Percentiles rank a stretch among this genome's conserved stretches.
Conservation (phyloP, 1,139 yeast genomes). For the Kazachstania sp. region DNA sequence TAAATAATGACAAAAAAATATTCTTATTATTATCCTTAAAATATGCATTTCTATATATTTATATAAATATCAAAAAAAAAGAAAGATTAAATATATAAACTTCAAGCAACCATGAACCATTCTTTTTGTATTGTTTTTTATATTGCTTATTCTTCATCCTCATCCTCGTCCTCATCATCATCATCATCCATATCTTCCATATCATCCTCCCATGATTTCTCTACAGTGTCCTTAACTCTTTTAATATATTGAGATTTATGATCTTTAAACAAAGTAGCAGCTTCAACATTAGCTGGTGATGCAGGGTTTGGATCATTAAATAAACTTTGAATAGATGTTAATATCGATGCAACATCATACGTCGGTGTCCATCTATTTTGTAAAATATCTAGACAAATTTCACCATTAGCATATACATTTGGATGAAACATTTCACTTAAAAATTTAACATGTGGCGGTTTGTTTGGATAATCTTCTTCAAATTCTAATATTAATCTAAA, state of each 20-base stretch:
- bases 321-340: conserved; percentile 75
- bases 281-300: conserved; percentile 97
- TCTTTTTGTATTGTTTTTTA: no score
- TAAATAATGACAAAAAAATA: no score
- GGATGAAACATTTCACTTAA: conserved; percentile 96
- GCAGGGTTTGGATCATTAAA: conserved; percentile 93
- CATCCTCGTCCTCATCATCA: conserved; percentile 47
- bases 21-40: no score
- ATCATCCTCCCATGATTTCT: conserved; percentile 79
- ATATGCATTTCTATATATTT: no score
- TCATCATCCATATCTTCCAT: conserved; percentile 63
- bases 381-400: conserved; percentile 86
- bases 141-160: conserved; percentile 10
- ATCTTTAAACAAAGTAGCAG: conserved; percentile 90
- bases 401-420: conserved; percentile 92
- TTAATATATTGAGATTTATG: conserved; percentile 88
- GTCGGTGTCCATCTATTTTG: conserved; percentile 99
- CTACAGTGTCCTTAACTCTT: conserved; percentile 90
- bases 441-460: conserved; percentile 90
- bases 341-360: conserved; percentile 92
- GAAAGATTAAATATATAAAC: no score
- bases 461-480: conserved; percentile 96
- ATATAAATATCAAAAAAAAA: no score
- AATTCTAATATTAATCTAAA: conserved; percentile 79
- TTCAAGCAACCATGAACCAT: no score